phyloP scores from a whole-genome alignment of 2,329 filamentous ascomycete species.

The Penicillium sp. region DNA sequence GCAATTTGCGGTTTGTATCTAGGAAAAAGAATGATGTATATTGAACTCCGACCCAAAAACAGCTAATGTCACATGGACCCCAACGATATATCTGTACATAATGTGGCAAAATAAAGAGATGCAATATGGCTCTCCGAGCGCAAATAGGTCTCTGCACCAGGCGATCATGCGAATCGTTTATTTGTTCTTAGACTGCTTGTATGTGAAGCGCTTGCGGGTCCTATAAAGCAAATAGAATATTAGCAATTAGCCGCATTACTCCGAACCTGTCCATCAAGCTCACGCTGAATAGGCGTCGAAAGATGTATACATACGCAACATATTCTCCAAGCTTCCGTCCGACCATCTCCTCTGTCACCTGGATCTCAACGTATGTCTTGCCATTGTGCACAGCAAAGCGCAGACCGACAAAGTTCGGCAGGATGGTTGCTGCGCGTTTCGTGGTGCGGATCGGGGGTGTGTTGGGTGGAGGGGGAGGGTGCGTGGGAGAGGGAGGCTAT shows the following conservation, averaged over 20 bases:
- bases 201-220: conserved; percentile 65
- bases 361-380: conserved; percentile 77
- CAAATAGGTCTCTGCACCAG: not conserved
- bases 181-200: conserved; percentile 71
- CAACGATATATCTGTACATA: conserved; percentile 26
- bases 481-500: conserved; percentile 42
- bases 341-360: conserved; percentile 93
- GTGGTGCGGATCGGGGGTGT: conserved; percentile 77
- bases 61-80: conserved; percentile 22
- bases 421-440: conserved; percentile 81
- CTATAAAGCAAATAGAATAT: conserved; percentile 38
- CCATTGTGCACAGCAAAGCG: conserved; percentile 91
- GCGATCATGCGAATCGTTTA: conserved; percentile 33
- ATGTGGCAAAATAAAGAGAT: conserved; percentile 9
- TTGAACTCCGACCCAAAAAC: conserved; percentile 25
- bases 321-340: conserved; percentile 94
- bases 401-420: conserved; percentile 87
- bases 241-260: not conserved
- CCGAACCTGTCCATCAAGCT: not conserved
- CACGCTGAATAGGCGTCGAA: not conserved
- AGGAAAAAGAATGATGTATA: conserved; percentile 10
- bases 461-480: conserved; percentile 57
- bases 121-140: conserved; percentile 1
- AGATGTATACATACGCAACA: conserved; percentile 63
- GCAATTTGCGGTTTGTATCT: not conserved